These are phyloP conservation scores for Ulmus americana DNA, from an alignment of 331 rosid species.

Conservation along the genomic window DNA sequence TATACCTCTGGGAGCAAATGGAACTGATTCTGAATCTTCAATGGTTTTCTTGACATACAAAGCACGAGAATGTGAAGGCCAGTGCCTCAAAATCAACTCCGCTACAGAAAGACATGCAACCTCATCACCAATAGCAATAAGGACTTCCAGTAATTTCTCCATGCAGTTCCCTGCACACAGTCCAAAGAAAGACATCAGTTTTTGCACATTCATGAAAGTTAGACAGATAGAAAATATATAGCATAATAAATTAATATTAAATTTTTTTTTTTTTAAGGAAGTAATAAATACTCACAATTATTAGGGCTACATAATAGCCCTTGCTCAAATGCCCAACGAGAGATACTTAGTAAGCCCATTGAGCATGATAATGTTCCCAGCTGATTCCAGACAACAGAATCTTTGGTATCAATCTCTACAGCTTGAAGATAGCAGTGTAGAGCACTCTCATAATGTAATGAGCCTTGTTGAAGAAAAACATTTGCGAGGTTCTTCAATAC, in stretches of 20 bases:
- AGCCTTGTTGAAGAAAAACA: slow-evolving; percentile 89
- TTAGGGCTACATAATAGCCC: slow-evolving; percentile 95
- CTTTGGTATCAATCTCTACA: slow-evolving; percentile 86
- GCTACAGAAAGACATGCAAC: slow-evolving; percentile 89
- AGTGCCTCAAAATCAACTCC: slow-evolving; percentile 88
- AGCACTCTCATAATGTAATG: slow-evolving; percentile 71
- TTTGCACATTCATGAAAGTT: neutral
- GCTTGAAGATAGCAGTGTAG: slow-evolving; percentile 92
- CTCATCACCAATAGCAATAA: slow-evolving; percentile 95
- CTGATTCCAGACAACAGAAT: slow-evolving; percentile 96
- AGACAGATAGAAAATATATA: neutral
- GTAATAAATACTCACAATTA: slow-evolving; percentile 61
- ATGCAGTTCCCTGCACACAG: slow-evolving; percentile 87
- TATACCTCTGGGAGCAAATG: slow-evolving; percentile 90
- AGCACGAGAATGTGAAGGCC: slow-evolving; percentile 98
- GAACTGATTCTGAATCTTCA: slow-evolving; percentile 71
- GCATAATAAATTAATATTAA: neutral
- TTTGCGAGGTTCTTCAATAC: slow-evolving; percentile 87
- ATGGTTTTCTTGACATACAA: slow-evolving; percentile 71
- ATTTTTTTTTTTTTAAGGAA: neutral
- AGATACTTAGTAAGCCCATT: slow-evolving; percentile 75
- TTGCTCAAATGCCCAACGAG: slow-evolving; percentile 99
- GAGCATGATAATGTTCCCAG: slow-evolving; percentile 92
- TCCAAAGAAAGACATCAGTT: neutral
- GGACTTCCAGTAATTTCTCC: slow-evolving; percentile 98